Evolutionary conservation across 345 rosid species (phyloP).

Genomic region (Pistacia integerrima): DNA sequence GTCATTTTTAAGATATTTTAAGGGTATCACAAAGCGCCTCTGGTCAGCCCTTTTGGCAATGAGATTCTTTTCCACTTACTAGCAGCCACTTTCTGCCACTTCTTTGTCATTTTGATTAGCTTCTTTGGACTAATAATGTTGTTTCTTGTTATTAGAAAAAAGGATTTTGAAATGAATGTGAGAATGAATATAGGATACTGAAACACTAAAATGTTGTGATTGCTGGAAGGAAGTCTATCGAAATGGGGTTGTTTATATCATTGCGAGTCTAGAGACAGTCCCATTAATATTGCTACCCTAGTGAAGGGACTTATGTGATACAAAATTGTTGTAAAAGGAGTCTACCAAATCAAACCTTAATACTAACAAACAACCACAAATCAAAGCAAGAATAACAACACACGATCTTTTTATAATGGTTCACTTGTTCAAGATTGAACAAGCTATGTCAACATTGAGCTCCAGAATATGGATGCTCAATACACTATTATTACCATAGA

Average conservation of each 20-base stretch:
- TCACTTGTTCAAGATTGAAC: no score
- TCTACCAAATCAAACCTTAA: no score
- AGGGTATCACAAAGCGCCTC: no score
- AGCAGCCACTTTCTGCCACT: slow-evolving; percentile 25
- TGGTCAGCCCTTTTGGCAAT: no score
- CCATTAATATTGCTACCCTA: background rate
- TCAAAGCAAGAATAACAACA: no score
- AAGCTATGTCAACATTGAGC: no score
- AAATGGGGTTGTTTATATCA: background rate
- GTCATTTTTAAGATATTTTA: no score
- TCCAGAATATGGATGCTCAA: no score
- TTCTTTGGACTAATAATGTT: slow-evolving; percentile 7
- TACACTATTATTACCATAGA: no score
- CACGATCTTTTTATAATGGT: no score
- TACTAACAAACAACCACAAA: no score
- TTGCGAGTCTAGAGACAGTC: background rate
- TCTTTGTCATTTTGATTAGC: slow-evolving; percentile 25
- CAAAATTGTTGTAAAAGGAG: background rate
- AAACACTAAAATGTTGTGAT: background rate
- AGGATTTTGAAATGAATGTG: background rate
- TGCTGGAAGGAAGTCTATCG: background rate
- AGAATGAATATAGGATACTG: background rate
- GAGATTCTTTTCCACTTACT: background rate
- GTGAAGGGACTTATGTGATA: background rate
- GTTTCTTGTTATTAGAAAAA: background rate